A percentile compares a stretch with the other conserved stretches of the same genome.
phyloP scores from a whole-genome alignment of 2,329 filamentous ascomycete species.

The Colletotrichum sp. region DNA sequence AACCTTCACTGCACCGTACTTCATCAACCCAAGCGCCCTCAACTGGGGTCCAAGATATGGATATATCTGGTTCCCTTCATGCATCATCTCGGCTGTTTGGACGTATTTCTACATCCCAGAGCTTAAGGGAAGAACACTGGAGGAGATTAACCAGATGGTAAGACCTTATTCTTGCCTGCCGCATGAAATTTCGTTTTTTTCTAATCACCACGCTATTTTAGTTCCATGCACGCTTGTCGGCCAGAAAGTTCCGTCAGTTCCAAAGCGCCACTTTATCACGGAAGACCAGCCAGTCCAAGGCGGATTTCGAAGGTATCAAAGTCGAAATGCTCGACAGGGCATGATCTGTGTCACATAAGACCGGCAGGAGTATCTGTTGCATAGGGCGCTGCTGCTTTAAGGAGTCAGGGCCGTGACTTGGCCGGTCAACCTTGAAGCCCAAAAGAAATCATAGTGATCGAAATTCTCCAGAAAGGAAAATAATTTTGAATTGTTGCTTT shows the following conservation, averaged over 20 bases:
- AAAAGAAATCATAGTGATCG: background rate
- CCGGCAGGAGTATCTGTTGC: background rate
- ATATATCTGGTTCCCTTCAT: slow-evolving; percentile 52
- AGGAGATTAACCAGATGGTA: background rate
- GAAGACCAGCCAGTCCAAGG: background rate
- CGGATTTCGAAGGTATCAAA: background rate
- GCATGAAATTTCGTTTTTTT: fast-evolving
- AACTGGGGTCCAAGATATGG: slow-evolving; percentile 58
- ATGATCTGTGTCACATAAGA: background rate
- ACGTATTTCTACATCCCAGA: slow-evolving; percentile 44
- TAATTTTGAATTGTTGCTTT: background rate
- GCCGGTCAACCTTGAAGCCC: too few relatives aligned
- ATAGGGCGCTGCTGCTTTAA: too few relatives aligned
- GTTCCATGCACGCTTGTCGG: background rate
- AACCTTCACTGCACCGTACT: background rate
- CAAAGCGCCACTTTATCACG: background rate
- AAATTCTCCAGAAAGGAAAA: background rate
- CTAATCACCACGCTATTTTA: fast-evolving
- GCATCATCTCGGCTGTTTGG: slow-evolving; percentile 33
- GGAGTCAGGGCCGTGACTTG: too few relatives aligned
- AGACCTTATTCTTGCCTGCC: fast-evolving
- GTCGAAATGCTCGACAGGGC: background rate
- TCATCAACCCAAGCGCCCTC: slow-evolving; percentile 44
- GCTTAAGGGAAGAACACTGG: slow-evolving; percentile 36
- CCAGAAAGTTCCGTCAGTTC: background rate